Conservation (phyloP, 768 basidiomycete species). For the Amanita exitialis region DNA sequence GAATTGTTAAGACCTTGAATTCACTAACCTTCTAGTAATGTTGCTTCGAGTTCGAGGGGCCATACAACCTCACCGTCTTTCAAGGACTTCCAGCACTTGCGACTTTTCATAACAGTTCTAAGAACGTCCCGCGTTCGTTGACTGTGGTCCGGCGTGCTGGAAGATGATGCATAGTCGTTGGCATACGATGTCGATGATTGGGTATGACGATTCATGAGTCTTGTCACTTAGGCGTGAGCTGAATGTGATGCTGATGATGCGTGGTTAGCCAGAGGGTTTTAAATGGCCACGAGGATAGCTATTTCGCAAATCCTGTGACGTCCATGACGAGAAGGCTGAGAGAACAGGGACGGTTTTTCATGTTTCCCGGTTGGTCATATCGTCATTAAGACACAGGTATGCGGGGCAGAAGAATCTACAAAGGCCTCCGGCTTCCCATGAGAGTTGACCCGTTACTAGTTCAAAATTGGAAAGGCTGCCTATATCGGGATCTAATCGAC, state of each 20-base stretch:
- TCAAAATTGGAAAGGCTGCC: not conserved
- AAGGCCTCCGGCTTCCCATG: not conserved
- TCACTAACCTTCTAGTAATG: slow-evolving; percentile 57
- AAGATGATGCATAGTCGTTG: not conserved
- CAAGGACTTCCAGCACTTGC: slow-evolving; percentile 70
- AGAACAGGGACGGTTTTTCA: not conserved
- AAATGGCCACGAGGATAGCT: not conserved
- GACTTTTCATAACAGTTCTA: slow-evolving; percentile 53
- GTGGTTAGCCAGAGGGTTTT: not conserved
- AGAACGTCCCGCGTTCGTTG: slow-evolving; percentile 37
- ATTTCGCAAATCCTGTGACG: slow-evolving; percentile 3
- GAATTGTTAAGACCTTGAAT: not conserved
- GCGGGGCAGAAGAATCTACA: not conserved
- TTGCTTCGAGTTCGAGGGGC: slow-evolving; percentile 73
- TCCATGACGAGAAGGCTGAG: not conserved
- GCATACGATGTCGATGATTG: not conserved
- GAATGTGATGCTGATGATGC: not conserved
- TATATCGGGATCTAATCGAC: not conserved
- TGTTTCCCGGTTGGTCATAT: slow-evolving; percentile 3
- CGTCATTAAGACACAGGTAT: slow-evolving; percentile 5
- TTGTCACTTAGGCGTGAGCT: not conserved
- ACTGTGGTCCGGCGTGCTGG: slow-evolving; percentile 13
- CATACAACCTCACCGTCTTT: slow-evolving; percentile 69
- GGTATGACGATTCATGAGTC: not conserved
- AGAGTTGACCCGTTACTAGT: not conserved